Conservation (phyloP, 352 stramenopile species). For the Globisporangium orthogonon region DNA sequence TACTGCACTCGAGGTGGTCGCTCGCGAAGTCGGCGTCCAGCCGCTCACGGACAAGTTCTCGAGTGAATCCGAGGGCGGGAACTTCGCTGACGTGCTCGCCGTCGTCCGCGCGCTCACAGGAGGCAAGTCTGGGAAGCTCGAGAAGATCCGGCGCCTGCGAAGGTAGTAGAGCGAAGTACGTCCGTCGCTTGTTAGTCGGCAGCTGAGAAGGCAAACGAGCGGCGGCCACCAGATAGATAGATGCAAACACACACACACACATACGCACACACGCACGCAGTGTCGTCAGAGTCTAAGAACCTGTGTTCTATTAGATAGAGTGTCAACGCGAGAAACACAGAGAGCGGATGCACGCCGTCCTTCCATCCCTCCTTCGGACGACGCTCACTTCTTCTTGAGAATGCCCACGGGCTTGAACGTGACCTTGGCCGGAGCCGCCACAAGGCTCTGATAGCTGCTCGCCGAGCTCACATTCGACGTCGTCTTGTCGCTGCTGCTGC, state of each 20-base stretch:
- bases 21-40: conserved; percentile 49
- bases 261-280: neutral
- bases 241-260: no score
- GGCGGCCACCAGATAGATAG: no score
- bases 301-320: no score
- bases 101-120: conserved; percentile 37
- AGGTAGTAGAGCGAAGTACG: conserved; percentile 2
- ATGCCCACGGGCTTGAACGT: conserved; percentile 54
- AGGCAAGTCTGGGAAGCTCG: conserved; percentile 34
- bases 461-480: conserved; percentile 15
- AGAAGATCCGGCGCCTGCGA: conserved; percentile 28
- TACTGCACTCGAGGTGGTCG: conserved; percentile 72
- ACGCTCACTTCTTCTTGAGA: conserved; percentile 29
- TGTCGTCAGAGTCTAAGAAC: no score
- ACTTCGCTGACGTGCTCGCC: conserved; percentile 56
- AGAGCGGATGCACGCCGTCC: no score
- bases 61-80: conserved; percentile 15
- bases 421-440: conserved; percentile 18
- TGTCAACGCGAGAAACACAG: no score
- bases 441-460: conserved; percentile 16
- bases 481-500: conserved; percentile 11
- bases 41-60: conserved; percentile 4
- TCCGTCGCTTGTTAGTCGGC: no score
- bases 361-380: no score
- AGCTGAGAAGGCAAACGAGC: no score